Conservation (phyloP, 495 filamentous ascomycete species). For the Pseudomonodictys pantanalensis region DNA sequence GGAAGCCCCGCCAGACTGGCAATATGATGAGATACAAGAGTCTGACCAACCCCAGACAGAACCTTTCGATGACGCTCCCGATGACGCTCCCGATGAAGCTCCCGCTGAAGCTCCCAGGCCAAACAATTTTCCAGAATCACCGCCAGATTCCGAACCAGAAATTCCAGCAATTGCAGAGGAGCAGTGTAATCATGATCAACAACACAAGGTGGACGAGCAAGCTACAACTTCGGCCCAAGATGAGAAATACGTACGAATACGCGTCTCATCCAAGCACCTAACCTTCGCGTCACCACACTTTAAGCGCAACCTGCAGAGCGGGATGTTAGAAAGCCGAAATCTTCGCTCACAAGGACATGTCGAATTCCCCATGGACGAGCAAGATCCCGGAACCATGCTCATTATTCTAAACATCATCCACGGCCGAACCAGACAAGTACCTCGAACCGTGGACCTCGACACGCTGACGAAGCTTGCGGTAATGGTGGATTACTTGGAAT, state of each 20-base stretch:
- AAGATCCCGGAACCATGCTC: background rate
- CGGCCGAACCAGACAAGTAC: background rate
- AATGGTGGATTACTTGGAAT: slow-evolving; percentile 2
- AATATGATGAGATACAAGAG: too few species aligned
- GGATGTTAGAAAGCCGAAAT: background rate
- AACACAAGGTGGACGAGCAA: background rate
- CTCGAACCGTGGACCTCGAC: background rate
- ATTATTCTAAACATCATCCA: slow-evolving; percentile 3
- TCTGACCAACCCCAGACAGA: too few species aligned
- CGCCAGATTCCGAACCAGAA: background rate
- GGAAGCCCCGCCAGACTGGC: too few species aligned
- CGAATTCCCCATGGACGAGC: slow-evolving; percentile 1
- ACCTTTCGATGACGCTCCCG: too few species aligned
- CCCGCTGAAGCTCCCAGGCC: too few species aligned
- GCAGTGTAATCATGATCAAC: background rate
- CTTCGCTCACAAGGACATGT: slow-evolving; percentile 2
- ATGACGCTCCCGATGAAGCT: too few species aligned
- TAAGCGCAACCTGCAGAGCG: slow-evolving; percentile 1
- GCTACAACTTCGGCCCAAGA: background rate
- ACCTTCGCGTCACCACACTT: slow-evolving; percentile 3
- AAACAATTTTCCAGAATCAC: too few species aligned
- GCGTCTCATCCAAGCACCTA: slow-evolving; percentile 5
- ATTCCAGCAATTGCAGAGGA: too few species aligned
- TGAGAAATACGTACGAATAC: background rate
- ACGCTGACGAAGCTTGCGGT: slow-evolving; percentile 6